Evolutionary conservation across 805 yeast species (phyloP).

Genomic region (Vanderwaltozyma tropicalis): DNA sequence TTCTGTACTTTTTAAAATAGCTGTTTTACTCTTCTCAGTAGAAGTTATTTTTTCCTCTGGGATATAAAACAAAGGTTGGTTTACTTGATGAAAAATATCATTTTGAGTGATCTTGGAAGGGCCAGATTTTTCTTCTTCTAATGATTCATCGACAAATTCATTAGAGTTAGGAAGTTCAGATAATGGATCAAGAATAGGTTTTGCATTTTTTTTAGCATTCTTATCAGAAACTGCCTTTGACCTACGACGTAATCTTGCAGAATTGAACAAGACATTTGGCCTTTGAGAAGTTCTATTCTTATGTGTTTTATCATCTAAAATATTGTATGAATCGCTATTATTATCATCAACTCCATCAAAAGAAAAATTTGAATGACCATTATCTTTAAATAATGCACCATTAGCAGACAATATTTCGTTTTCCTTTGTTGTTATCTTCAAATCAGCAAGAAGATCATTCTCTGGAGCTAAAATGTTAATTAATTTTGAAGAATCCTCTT

Average conservation of each 20-base stretch:
- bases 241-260: conserved; percentile 37
- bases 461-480: conserved; percentile 20
- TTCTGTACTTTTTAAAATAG: background rate
- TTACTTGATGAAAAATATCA: conserved; percentile 14
- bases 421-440: conserved; percentile 31
- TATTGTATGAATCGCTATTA: background rate
- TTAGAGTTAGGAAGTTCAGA: background rate
- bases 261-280: conserved; percentile 37
- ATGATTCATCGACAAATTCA: conserved; percentile 16
- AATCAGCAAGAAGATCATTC: conserved; percentile 32
- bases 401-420: conserved; percentile 13
- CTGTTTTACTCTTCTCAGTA: background rate
- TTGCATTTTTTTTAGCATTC: conserved; percentile 24
- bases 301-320: conserved; percentile 1
- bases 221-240: conserved; percentile 9
- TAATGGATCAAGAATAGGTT: conserved; percentile 6
- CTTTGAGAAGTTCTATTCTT: conserved; percentile 14
- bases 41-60: conserved; percentile 3
- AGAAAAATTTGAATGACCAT: conserved; percentile 14
- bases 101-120: background rate
- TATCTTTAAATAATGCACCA: conserved; percentile 29
- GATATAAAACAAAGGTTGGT: conserved; percentile 18
- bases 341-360: conserved; percentile 7
- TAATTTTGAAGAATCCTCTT: conserved; percentile 3
- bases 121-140: conserved; percentile 20